Evolutionary conservation across 805 yeast species (phyloP), one percentile per base, ranked within the genome.

Genomic region (Saturnispora saitoi): DNA sequence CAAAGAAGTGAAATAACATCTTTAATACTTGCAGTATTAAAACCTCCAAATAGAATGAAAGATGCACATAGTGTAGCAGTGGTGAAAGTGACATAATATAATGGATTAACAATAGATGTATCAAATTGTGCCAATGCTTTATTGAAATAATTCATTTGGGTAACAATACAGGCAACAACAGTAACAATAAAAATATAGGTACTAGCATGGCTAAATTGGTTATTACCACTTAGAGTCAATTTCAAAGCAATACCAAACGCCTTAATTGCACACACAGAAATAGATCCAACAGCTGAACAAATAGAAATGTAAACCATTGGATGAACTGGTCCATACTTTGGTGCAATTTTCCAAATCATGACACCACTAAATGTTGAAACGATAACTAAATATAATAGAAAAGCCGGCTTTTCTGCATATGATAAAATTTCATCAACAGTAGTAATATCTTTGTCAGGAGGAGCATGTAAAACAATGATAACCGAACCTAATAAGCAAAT

Each of bases 121-220:
- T 89, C 96, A 59, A 88, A 88, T 65, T 86, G 95, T 58, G 90
- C 96, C 60, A 88, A 73, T 0, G 96, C 96, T 70, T 86, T 89
- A 73, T 88, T 88, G 72, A 88, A 86, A 64, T 86, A 88, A 70
- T 86, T 88, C 96, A 88, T 88, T 67, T 88, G 96, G 5, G 95
- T 86, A 58, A 85, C 59, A 56, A 88, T 89, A 67, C 96, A 88
- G 38, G 83, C 75, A 8, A 72, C 85, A 49, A 88, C 95, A 22
- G 86, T 89, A 29, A 76, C 56, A 32, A 86, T 76, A 72, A 88
- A 88, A 49, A 89, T 70, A 60, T 89, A 88, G 0, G 96, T 88
- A 32, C 93, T 83, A 8, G 83, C 70, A 59, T 88, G 93, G 2
- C 87, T 76, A 66, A 88, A 86, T 70, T 88, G 96, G 67, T 89